phyloP scores from a whole-genome alignment of 2,329 filamentous ascomycete species.

The Lanzia echinophila region DNA sequence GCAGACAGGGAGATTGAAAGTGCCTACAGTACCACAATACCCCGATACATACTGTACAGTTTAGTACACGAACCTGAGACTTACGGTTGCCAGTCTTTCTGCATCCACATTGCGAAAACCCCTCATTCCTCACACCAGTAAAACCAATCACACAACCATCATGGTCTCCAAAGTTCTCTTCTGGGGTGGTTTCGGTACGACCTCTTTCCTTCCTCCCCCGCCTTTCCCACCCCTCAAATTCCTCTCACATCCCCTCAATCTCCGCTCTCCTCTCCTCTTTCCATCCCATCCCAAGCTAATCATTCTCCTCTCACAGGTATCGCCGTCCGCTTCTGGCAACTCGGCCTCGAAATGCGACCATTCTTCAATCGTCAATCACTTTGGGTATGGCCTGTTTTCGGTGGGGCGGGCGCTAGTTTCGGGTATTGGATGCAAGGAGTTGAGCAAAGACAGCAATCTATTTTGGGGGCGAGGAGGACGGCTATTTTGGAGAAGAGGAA shows the following conservation, averaged over 20 bases:
- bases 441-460: constrained; percentile 71
- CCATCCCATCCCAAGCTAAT: background rate
- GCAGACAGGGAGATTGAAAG: background rate
- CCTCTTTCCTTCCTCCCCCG: constrained; percentile 21
- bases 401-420: constrained; percentile 77
- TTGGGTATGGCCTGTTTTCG: constrained; percentile 90
- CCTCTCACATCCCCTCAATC: background rate
- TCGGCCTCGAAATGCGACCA: constrained; percentile 97
- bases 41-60: background rate
- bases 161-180: constrained; percentile 57
- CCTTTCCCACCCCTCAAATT: constrained; percentile 12
- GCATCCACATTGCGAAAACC: background rate
- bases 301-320: constrained; percentile 59
- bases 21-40: background rate
- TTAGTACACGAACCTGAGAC: background rate
- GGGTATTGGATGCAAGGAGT: constrained; percentile 96
- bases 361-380: constrained; percentile 79
- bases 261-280: background rate
- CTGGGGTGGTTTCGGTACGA: constrained; percentile 86
- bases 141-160: constrained; percentile 4
- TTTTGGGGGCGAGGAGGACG: constrained; percentile 73
- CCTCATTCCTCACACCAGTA: no score
- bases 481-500: constrained; percentile 82
- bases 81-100: background rate
- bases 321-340: constrained; percentile 88